Base-by-base conservation (phyloP, 371 early-diverging fungal species). In the Mortierella sp. region DNA sequence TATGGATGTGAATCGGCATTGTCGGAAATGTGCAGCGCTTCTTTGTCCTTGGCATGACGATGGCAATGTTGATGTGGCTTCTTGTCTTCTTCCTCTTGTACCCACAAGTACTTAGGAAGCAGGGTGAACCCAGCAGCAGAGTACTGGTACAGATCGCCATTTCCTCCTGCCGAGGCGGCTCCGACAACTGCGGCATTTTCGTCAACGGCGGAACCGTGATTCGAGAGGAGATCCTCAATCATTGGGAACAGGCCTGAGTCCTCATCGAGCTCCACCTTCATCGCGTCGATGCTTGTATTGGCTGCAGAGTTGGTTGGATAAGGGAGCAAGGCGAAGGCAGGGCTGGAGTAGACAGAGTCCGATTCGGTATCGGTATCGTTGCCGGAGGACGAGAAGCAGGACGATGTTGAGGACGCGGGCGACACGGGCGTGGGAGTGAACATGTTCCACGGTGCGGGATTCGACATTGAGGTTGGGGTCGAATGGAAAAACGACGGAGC, bases 331-430 rank as follows among this genome's bases (percentile, higher is more conserved):
- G n/a, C 55, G 4, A 70, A 4, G 14, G 29, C 49, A 49, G 81
- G 81, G 55, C 81, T 81, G 10, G 77, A 72, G 41, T 76, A 48
- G 43, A 60, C 49, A 12, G 81, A 81, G 0, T 68, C 41, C 24
- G 24, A 18, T 24, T 68, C 68, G 24, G 41, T 38, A 3, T 68
- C 68, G 24, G 68, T 68, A 3, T 38, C 68, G 10, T 38, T 38
- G 0, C 54, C 77, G 7, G 65, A 70, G 12, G 75, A 55, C 18
- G 77, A 73, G 29, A 46, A 75, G 14, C 56, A 71, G 18, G 78
- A 75, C 0, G 76, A 75, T 0, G 70, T 44, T 8, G 78, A 65
- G 1, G 72, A 75, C 21, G 72, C 65, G 4, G 82, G 82, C 43
- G 82, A 82, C 1, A 65, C 73, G 2, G 82, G 75, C 38, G 16